A percentile compares a stretch with the other conserved stretches of the same genome.
Evolutionary conservation across 306 rosid genomes (phyloP).

Genomic region (Fragaria ananassa): DNA sequence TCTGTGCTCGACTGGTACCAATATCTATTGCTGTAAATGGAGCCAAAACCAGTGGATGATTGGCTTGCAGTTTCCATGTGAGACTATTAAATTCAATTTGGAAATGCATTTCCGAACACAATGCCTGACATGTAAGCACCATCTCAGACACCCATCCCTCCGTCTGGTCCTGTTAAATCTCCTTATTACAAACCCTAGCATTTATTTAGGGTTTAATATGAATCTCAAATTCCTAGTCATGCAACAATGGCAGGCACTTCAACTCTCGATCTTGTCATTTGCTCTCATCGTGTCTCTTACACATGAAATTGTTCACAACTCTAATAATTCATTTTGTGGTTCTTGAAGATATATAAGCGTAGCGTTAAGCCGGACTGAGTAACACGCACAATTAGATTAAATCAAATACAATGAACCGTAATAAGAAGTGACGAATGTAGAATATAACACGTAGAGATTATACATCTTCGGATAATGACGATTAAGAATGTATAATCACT

Average conservation of each 20-base stretch:
- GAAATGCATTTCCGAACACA: background rate
- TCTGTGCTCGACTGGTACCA: background rate
- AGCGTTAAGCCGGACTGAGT: no score
- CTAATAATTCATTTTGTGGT: background rate
- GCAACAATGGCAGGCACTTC: no score
- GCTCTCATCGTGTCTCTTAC: background rate
- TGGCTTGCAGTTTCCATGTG: background rate
- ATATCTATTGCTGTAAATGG: background rate
- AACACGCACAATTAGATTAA: no score
- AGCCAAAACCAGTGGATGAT: background rate
- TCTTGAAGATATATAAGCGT: no score
- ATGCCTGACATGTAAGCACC: background rate
- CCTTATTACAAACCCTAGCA: background rate
- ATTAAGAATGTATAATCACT: no score
- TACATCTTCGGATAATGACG: no score
- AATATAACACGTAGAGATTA: no score
- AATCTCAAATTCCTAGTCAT: no score
- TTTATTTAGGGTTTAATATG: background rate
- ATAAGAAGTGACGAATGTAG: no score
- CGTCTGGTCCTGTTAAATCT: background rate
- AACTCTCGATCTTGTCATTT: no score
- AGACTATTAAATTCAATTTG: no score
- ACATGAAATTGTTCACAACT: background rate
- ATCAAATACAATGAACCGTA: no score
- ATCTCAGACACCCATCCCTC: background rate